These are phyloP conservation scores for Dactylis glomerata DNA, from an alignment of 176 grass and related monocot genomes.

Conservation along the genomic window DNA sequence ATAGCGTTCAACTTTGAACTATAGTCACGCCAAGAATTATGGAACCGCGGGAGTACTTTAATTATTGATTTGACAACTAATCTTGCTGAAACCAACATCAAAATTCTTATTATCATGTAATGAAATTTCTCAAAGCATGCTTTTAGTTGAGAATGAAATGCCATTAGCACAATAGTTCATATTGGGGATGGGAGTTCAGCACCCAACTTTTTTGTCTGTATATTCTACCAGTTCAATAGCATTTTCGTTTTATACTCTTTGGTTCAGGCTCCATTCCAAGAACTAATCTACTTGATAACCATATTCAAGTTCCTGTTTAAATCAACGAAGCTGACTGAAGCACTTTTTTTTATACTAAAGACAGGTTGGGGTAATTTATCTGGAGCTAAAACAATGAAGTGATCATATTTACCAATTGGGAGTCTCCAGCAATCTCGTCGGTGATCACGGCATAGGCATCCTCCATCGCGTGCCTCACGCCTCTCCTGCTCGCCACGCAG, in stretches of 20 bases:
- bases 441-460: conserved; percentile 52
- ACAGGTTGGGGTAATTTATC: neutral
- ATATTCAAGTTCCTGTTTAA: neutral
- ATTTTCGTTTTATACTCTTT: neutral
- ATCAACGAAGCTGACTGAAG: neutral
- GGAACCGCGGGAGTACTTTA: too few species aligned
- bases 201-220: neutral
- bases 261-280: neutral
- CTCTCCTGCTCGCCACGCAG: conserved; percentile 54
- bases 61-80: neutral
- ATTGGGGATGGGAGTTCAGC: neutral
- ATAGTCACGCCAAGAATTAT: too few species aligned
- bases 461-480: conserved; percentile 67
- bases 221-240: neutral
- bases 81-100: neutral
- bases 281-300: neutral
- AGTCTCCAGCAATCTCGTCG: neutral
- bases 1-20: too few species aligned
- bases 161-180: too few species aligned
- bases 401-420: conserved; percentile 52
- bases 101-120: neutral
- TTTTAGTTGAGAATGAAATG: neutral
- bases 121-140: neutral
- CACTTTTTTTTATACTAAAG: neutral
- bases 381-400: neutral